Evolutionary conservation across 495 filamentous ascomycete genomes (phyloP).

Genomic region (Pseudomonodictys pantanalensis): DNA sequence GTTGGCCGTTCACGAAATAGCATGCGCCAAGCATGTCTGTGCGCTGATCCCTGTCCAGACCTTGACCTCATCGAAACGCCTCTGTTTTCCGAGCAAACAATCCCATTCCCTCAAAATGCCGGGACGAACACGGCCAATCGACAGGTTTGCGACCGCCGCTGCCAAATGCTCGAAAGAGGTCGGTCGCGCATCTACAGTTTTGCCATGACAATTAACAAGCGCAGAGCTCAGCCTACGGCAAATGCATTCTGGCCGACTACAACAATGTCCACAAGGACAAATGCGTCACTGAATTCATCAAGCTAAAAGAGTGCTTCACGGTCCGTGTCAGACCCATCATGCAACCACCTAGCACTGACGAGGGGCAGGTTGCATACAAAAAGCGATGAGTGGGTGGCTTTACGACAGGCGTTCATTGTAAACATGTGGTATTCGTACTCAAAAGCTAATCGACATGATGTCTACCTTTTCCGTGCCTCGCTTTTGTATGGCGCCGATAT

Average conservation of each 20-base stretch:
- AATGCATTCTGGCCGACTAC: conserved; percentile 89
- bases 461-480: too few relatives aligned
- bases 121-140: conserved; percentile 65
- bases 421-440: too few relatives aligned
- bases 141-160: conserved; percentile 79
- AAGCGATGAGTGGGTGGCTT: conserved; percentile 36
- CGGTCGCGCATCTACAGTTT: not conserved
- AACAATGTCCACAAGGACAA: conserved; percentile 88
- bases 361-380: conserved; percentile 48
- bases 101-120: conserved; percentile 35
- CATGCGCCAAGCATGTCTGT: conserved; percentile 12
- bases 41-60: not conserved
- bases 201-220: not conserved
- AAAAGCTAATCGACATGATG: too few relatives aligned
- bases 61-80: conserved; percentile 6
- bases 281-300: conserved; percentile 81
- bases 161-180: conserved; percentile 84
- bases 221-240: conserved; percentile 82
- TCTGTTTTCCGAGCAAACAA: not conserved
- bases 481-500: too few relatives aligned
- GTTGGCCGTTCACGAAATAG: not conserved
- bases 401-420: too few relatives aligned
- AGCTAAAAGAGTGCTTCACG: conserved; percentile 81
- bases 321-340: conserved; percentile 51
- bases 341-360: conserved; percentile 10